phyloP scores from a whole-genome alignment of 495 filamentous ascomycete genomes.

The Penicillium lividum region DNA sequence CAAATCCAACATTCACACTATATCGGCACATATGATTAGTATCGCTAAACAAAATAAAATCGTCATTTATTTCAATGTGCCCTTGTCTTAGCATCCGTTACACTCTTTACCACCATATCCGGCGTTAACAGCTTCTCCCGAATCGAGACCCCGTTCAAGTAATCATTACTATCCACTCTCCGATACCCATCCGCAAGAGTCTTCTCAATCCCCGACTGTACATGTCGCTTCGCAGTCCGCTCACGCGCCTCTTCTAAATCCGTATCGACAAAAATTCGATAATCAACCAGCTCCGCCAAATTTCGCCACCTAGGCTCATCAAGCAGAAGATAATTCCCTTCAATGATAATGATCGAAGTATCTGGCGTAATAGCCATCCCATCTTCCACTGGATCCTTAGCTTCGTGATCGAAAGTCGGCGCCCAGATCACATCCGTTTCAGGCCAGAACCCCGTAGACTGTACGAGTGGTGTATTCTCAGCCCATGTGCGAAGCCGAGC shows the following conservation, averaged over 20 bases:
- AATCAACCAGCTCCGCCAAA: constrained; percentile 28
- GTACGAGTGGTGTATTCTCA: constrained; percentile 22
- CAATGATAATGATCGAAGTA: constrained; percentile 37
- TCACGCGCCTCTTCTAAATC: constrained; percentile 33
- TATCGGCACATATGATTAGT: not conserved
- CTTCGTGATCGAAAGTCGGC: constrained; percentile 41
- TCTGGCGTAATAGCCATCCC: constrained; percentile 35
- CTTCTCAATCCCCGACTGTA: constrained; percentile 41
- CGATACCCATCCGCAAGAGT: constrained; percentile 40
- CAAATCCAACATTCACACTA: too few species aligned
- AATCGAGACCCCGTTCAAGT: constrained; percentile 37
- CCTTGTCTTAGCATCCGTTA: constrained; percentile 1
- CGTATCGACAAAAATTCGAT: constrained; percentile 41
- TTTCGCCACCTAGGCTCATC: constrained; percentile 35
- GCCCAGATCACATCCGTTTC: constrained; percentile 23
- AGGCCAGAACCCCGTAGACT: constrained; percentile 5
- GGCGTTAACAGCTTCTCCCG: constrained; percentile 29
- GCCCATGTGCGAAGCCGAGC: constrained; percentile 24
- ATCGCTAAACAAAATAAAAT: not conserved
- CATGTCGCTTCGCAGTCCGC: constrained; percentile 39
- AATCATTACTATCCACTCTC: constrained; percentile 45
- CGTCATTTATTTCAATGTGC: not conserved
- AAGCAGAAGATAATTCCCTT: constrained; percentile 42
- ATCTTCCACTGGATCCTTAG: constrained; percentile 42
- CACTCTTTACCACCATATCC: constrained; percentile 32